Conservation (phyloP, 495 filamentous ascomycete species). For the Pyronema omphalodes region DNA sequence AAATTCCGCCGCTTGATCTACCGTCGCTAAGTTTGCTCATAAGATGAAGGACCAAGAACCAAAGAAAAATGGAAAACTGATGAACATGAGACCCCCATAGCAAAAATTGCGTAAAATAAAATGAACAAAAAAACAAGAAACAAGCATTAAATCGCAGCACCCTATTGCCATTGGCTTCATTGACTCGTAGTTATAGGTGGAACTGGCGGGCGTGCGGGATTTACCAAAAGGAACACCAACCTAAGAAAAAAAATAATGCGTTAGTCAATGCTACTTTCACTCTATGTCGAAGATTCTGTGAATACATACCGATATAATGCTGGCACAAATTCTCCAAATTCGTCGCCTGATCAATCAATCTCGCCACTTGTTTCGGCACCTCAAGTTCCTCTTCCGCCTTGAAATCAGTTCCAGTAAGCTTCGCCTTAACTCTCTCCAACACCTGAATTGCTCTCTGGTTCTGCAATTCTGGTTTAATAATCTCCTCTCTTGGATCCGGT, state of each 20-base stretch:
- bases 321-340: constrained; percentile 95
- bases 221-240: constrained; percentile 24
- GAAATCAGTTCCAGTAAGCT: constrained; percentile 61
- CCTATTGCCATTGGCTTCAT: no score
- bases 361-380: constrained; percentile 80
- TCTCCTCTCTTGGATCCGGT: constrained; percentile 10
- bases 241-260: constrained; percentile 1
- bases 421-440: constrained; percentile 77
- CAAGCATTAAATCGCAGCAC: no score
- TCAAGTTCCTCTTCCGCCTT: constrained; percentile 58
- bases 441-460: constrained; percentile 88
- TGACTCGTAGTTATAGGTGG: no score
- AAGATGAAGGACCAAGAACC: no score
- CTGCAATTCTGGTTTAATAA: constrained; percentile 52
- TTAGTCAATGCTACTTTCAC: background rate
- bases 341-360: constrained; percentile 82
- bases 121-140: no score
- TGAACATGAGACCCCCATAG: no score
- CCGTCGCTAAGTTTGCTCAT: no score
- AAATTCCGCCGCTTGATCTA: no score
- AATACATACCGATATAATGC: constrained; percentile 65
- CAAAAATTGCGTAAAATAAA: no score
- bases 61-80: no score
- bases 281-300: background rate
- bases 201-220: no score